phyloP scores from a whole-genome alignment of 306 rosid genomes.

The Gynostemma pentaphyllum region DNA sequence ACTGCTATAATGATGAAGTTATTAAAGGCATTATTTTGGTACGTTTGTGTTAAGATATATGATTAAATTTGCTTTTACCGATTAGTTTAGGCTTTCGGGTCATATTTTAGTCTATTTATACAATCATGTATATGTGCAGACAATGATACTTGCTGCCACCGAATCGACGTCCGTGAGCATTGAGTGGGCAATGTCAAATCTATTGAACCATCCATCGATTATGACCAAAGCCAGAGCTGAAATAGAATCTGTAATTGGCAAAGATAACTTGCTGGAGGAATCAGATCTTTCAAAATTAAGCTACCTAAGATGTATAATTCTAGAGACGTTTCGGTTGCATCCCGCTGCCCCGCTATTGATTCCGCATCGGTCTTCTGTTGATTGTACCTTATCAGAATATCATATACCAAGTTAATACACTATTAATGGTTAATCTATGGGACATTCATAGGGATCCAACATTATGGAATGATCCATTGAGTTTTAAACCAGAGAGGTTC shows the following conservation, averaged over 20 bases:
- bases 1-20: conserved; percentile 3
- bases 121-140: too few relatives aligned
- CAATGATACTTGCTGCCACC: conserved; percentile 21
- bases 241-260: conserved; percentile 14
- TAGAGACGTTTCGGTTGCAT: conserved; percentile 15
- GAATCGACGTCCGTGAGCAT: conserved; percentile 27
- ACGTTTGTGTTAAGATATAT: too few relatives aligned
- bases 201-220: conserved; percentile 30
- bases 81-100: too few relatives aligned
- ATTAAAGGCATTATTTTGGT: conserved; percentile 14
- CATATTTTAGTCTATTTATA: too few relatives aligned
- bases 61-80: too few relatives aligned
- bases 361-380: conserved; percentile 15
- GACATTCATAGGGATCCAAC: conserved; percentile 13
- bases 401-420: conserved; percentile 10
- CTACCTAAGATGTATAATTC: conserved; percentile 19
- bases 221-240: conserved; percentile 16
- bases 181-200: conserved; percentile 40
- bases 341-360: conserved; percentile 19
- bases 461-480: conserved; percentile 10
- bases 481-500: conserved; percentile 17
- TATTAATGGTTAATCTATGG: conserved; percentile 17
- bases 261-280: conserved; percentile 11
- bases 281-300: conserved; percentile 16
- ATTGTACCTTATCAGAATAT: conserved; percentile 13